phyloP scores from a whole-genome alignment of 1,139 yeast genomes.

The Candida sanyaensis region DNA sequence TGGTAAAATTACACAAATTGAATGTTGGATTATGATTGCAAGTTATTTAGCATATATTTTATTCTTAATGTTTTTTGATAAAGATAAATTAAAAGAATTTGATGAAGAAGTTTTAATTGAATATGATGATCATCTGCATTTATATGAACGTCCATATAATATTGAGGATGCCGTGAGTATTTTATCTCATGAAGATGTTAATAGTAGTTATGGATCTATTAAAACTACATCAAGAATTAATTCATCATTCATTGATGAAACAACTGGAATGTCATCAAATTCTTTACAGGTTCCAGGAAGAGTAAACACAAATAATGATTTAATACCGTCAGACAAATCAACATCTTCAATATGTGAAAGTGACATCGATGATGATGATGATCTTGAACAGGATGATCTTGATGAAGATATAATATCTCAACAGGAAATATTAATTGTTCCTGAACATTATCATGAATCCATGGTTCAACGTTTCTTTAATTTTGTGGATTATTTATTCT shows the following conservation, averaged over 20 bases:
- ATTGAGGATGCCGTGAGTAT: conserved; percentile 30
- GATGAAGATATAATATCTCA: neutral
- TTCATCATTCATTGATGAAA: conserved; percentile 2
- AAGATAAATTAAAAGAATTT: conserved; percentile 16
- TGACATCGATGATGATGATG: neutral
- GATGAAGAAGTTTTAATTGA: conserved; percentile 15
- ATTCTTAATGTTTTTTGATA: conserved; percentile 25
- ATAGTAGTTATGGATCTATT: conserved; percentile 10
- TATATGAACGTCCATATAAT: conserved; percentile 21
- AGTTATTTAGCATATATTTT: conserved; percentile 40
- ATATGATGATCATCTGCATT: conserved; percentile 11
- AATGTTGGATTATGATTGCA: conserved; percentile 45
- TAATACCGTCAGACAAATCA: neutral
- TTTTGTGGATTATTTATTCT: conserved; percentile 20
- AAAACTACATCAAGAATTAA: conserved; percentile 9
- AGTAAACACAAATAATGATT: neutral
- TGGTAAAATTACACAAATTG: conserved; percentile 48
- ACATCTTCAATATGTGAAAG: neutral
- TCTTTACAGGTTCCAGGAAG: neutral
- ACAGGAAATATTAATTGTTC: neutral
- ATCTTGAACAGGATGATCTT: neutral
- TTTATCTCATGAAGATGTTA: conserved; percentile 22
- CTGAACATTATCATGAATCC: conserved; percentile 15
- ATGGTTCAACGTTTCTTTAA: conserved; percentile 18
- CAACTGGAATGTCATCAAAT: neutral